Base-by-base conservation (phyloP, 257 asterid genomes). In the Pogostemon cablin region DNA sequence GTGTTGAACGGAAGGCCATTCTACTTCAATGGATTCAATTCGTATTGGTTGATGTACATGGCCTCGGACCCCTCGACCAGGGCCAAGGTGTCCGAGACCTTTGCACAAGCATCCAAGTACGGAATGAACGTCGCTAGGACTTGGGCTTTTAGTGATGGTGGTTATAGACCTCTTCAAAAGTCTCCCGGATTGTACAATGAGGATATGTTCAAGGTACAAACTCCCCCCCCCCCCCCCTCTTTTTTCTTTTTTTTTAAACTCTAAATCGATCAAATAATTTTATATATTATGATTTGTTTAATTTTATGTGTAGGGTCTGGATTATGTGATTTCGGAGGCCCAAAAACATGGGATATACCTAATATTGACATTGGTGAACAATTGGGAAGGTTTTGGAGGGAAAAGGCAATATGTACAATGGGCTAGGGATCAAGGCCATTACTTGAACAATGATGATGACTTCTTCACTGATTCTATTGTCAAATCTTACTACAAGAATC, bases 71-170 rank as follows among this genome's bases (percentile, higher is more conserved):
- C 79, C 5, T 68, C 81, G 2, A 83, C 79, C 3, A 73, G 86
- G 77, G 72, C 2, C 10, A 88, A 80, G 75, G 84, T 86, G 35
- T 7, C 88, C 0, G 76, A 82, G 8, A 82, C 85, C 4, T 81
- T 82, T 4, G 62, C 11, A 0, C 81, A 72, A 32, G 95, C 89
- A 25, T 76, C 88, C 0, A 71, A 72, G 17, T 71, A 77, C 4
- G 90, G 88, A n/a, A 81, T 88, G 68, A 75, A 81, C 2, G 79
- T 86, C 0, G 90, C 83, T 0, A 73, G 92, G 12, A 81, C 88
- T 7, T 88, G 92, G 92, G 92, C 92, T 34, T 88, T 88, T 25
- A 83, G 86, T 3, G 90, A 86, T 4, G 95, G 90, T 4, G 87
- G 90, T 3, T 67, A 81, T 54, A 80, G 65, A 5, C 81, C 90